phyloP scores from a whole-genome alignment of 805 yeast genomes.

The Ogataea minuta region DNA sequence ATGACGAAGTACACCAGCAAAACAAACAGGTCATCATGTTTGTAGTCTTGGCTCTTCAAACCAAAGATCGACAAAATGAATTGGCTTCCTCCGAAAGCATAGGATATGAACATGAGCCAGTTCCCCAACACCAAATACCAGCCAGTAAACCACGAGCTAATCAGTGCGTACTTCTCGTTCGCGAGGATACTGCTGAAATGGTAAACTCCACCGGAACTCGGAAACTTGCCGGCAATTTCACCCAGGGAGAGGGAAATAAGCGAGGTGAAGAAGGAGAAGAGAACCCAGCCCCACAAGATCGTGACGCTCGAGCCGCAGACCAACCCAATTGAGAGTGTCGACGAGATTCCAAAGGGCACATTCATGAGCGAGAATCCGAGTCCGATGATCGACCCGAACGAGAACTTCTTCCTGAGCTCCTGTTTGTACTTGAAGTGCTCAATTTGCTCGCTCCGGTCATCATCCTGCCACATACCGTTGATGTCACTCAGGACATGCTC shows the following conservation, averaged over 20 bases:
- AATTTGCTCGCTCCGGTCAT: conserved; percentile 52
- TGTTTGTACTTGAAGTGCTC: conserved; percentile 76
- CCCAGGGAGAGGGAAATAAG: conserved; percentile 70
- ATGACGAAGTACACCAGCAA: conserved; percentile 55
- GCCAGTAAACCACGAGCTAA: conserved; percentile 75
- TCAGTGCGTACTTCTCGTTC: conserved; percentile 50
- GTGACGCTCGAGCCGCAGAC: conserved; percentile 78
- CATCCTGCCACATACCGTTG: conserved; percentile 38
- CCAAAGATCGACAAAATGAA: conserved; percentile 67
- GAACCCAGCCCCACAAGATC: conserved; percentile 70
- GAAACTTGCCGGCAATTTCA: conserved; percentile 75
- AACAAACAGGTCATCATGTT: conserved; percentile 54
- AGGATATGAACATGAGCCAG: conserved; percentile 74
- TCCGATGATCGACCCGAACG: conserved; percentile 70
- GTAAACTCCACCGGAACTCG: conserved; percentile 73
- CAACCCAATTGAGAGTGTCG: conserved; percentile 68
- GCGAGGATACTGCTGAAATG: conserved; percentile 75
- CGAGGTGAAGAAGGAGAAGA: conserved; percentile 61
- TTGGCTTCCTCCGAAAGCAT: conserved; percentile 74
- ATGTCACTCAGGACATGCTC: conserved; percentile 33
- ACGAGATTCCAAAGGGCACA: conserved; percentile 74
- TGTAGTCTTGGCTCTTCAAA: conserved; percentile 55
- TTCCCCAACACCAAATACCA: conserved; percentile 74
- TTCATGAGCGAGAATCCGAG: conserved; percentile 80
- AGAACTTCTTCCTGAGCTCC: conserved; percentile 63